Evolutionary conservation across 2,329 filamentous ascomycete species (phyloP), one percentile per base, ranked within the genome.

Genomic region (Endothia cerciana): DNA sequence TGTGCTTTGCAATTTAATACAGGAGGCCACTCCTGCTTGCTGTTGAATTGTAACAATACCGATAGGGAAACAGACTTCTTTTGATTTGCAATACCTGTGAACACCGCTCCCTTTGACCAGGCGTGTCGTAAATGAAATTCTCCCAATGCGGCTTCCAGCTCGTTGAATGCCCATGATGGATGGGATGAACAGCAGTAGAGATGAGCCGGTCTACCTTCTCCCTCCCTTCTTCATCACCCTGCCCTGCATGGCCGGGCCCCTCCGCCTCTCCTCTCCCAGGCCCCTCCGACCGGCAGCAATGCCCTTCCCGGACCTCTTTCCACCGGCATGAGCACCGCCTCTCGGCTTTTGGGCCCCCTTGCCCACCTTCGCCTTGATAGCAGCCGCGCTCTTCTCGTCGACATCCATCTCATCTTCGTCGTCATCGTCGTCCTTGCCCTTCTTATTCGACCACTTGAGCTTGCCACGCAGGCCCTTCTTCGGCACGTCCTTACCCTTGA

Each of bases 401-500:
- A 85, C 82, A 36, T 83, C 82, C 77, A 85, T 85, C 45, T 57
- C 63, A 60, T 84, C 84, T 25, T 76, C 75, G 25, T 73, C 66
- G 61, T 85, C 83, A 19, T 83, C 83, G 19, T 83, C 84, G 30
- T 76, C 80, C 59, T 79, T 79, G 64, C 77, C 77, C 64, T 81
- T 82, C 74, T 83, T 85, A 77, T 91, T 91, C 45, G 86, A 88
- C 79, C 91, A 91, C 81, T 91, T 91, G 72, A 92, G 80, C 76
- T 87, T 87, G 56, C 89, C 89, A 61, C 88, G 85, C 67, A 87
- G 84, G 28, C 89, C 89, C 51, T 88, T 84, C 72, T 84, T 84
- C 22, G 86, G 87, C 1, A 85, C 86, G 72, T 91, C 88, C 73
- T 87, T 86, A 74, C 89, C 86, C 75, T 87, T 87, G 70, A 92